Evolutionary conservation across 2,329 filamentous ascomycete genomes (phyloP), one percentile per base, ranked within the genome.

Genomic region (Coniochaeta sp.): DNA sequence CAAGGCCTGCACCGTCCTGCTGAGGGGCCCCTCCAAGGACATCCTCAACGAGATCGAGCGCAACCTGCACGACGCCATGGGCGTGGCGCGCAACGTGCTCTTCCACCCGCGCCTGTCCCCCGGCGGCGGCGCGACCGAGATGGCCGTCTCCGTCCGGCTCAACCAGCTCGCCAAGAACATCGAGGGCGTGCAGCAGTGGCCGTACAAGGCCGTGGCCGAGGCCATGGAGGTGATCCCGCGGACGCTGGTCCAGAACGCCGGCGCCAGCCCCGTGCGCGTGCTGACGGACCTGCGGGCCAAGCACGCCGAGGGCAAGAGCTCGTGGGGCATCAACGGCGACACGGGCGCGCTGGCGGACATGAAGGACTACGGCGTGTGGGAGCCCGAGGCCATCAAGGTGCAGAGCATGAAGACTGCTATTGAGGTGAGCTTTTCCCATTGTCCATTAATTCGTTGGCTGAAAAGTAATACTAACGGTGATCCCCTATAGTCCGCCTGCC

Each of bases 351-450:
- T 96, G 60, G 91, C 88, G 48, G 94, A 99, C 68, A 97, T 97
- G 94, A 89, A 90, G 73, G 87, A 95, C 63, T 96, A 96, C 63
- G 91, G 91, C 54, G 91, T 99, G 52, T 99, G 94, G 94, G 94
- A 99, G 73, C 94, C 94, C 18, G 85, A 96, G 70, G 94, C 92
- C 12, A 94, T 99, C 67, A 99, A 99, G 79, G 80, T 96, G 66
- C 94, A 99, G 79, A 97, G 92, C 67, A 86, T 99, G 71, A 99
- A 99, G 86, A 99, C 94, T 47, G 94, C 94, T 49, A 86, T 99
- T 56, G 94, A 99, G 85, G 92, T 90, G 77, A 70, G 81, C 64
- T 48, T 48, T 48, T 10, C 10, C 26, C 35, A 13, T 33, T 27
- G 50, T 51, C 35, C 33, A 51, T 27, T 42, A 51, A 51, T 42